Base-by-base conservation (phyloP, 2,329 filamentous ascomycete genomes). In the Tolypocladium pustulatum region DNA sequence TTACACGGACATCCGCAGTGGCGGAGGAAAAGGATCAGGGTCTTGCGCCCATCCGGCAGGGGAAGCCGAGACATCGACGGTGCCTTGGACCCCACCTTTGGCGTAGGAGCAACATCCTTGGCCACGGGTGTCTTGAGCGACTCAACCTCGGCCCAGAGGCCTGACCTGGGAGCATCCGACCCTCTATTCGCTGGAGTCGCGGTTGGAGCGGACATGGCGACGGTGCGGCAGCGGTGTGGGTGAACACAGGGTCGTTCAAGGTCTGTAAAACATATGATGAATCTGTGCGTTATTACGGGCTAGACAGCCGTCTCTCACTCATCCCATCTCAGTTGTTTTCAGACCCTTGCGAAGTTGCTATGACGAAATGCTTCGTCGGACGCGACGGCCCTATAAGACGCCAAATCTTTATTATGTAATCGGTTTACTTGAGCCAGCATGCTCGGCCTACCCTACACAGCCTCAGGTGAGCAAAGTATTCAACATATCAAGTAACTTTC, bases 1-100 rank as follows among this genome's bases (percentile, higher is more conserved):
- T 68, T 79, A 88, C 87, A 89, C 13, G 87, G 87, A 73, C 87
- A 89, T 38, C 87, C 88, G 68, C 87, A 90, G 69, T 90, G 87
- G 38, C 88, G 78, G 7, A 91, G 76, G 66, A 91, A 91, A 20
- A 83, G 79, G 25, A 91, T 72, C 1, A 91, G 68, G 0, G 80
- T 82, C 0, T 84, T 83, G 64, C 81, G 83, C 30, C 74, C 72
- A 49, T 76, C 71, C 1, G 81, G 79, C n/a, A 88, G 70, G 9
- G 68, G 67, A 7, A 89, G 72, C 60, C 78, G 76, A 32, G 75
- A 63, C 34, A 81, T 77, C 7, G 74, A 75, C 1, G 86, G 86
- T 1, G 85, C 85, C 61, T 76, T 74, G 38, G 76, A 69, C 61
- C 83, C 84, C 36, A 84, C 72, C 57, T 75, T 69, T 12, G 84